Evolutionary conservation across 2,329 filamentous ascomycete species (phyloP).

Genomic region (Lasiodiplodia sp.): DNA sequence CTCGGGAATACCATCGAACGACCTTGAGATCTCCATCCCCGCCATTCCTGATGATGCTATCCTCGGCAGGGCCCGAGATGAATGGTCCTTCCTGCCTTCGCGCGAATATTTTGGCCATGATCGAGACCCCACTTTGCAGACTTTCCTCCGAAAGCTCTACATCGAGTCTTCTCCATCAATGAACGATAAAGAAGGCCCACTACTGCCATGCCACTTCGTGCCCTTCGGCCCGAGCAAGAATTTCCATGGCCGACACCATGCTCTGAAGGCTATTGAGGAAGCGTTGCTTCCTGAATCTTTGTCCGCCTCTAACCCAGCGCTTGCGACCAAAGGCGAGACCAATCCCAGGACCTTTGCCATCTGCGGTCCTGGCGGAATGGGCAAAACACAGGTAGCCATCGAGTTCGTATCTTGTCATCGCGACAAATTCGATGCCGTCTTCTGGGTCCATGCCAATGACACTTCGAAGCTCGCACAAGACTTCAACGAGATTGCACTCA

Average conservation of each 20-base stretch:
- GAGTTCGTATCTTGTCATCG: constrained; percentile 32
- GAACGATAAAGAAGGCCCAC: not conserved
- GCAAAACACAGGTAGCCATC: constrained; percentile 39
- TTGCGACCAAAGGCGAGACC: not conserved
- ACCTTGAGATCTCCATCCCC: not conserved
- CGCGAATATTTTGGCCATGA: not conserved
- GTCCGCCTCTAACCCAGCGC: not conserved
- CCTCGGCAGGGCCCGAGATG: not conserved
- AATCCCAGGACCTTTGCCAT: constrained; percentile 28
- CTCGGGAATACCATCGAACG: not conserved
- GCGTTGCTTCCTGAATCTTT: not conserved
- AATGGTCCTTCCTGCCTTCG: not conserved
- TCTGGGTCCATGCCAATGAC: constrained; percentile 32
- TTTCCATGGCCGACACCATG: not conserved
- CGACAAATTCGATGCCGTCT: constrained; percentile 30
- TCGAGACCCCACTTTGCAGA: not conserved
- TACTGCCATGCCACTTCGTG: not conserved
- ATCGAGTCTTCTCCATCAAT: not conserved
- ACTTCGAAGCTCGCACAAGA: constrained; percentile 26
- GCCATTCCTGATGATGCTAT: not conserved
- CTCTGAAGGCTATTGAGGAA: not conserved
- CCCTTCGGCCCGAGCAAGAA: not conserved
- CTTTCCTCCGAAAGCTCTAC: not conserved
- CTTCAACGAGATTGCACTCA: constrained; percentile 27
- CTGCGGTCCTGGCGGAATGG: constrained; percentile 38